Evolutionary conservation across 768 basidiomycete species (phyloP), one percentile per base, ranked within the genome.

Genomic region (Chalciporus chontae): DNA sequence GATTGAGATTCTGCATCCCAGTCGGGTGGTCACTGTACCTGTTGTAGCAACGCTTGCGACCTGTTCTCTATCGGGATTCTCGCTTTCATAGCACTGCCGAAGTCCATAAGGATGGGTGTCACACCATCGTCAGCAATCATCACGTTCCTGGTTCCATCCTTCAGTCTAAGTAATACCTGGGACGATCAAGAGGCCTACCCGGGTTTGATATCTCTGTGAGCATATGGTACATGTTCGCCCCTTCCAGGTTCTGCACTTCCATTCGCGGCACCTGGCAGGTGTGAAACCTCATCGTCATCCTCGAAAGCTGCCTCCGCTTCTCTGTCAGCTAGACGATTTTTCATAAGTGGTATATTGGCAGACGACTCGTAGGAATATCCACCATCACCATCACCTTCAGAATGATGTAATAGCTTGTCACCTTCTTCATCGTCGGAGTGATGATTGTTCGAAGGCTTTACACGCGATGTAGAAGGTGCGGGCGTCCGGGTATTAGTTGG

Each of bases 131-230:
- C 95, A 13, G 94, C 80, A 50, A 98, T 80, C 95, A 99, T 99
- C 50, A 99, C 79, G 63, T 99, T 99, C 44, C 94, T 97, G 50
- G 15, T 11, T 24, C 38, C 39, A 9, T 40, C 7, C 37, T 7
- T 50, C 15, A 58, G 52, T 53, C 15, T 26, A 26, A 47, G 18
- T 15, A 14, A 58, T 17, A 24, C 36, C 13, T n/a, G 6, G 19
- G 29, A 29, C 24, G 27, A 29, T 38, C 44, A 14, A 23, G 31
- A 51, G 17, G 72, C 87, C 57, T 59, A 94, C 94, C 84, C 94
- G 40, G 94, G 95, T 71, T 99, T 99, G 59, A 98, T 74, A 71
- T 99, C 96, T 48, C 96, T 77, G 69, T 99, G 96, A 1, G 95
- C 95, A 66, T 94, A 99, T 1, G 96, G 94, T 8, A 92, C 79